phyloP scores from a whole-genome alignment of 371 early-diverging fungal genomes.

The Mucor lusitanicus region DNA sequence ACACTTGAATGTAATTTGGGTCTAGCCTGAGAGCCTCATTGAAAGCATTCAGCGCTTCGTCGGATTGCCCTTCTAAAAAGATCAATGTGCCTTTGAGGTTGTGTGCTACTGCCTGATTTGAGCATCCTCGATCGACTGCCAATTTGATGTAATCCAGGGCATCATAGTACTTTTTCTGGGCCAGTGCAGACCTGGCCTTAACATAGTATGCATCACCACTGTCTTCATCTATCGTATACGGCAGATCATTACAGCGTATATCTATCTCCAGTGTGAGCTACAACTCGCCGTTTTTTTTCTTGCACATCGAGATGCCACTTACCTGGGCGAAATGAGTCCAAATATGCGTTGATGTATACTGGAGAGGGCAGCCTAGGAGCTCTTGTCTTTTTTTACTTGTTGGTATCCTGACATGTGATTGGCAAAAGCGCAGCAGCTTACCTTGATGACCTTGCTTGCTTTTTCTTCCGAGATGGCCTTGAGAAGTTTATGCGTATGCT shows the following conservation, averaged over 20 bases:
- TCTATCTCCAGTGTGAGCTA: neutral
- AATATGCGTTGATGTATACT: conserved; percentile 83
- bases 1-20: conserved; percentile 75
- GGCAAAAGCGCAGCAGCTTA: conserved; percentile 6
- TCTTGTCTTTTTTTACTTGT: conserved; percentile 27
- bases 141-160: conserved; percentile 64
- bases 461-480: conserved; percentile 75
- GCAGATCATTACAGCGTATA: conserved; percentile 14
- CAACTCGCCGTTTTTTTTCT: neutral
- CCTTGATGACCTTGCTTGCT: conserved; percentile 74
- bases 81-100: conserved; percentile 83
- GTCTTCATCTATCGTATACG: conserved; percentile 21
- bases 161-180: conserved; percentile 60
- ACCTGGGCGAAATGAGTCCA: conserved; percentile 82
- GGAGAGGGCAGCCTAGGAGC: conserved; percentile 80
- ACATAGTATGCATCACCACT: conserved; percentile 49
- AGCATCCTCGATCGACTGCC: conserved; percentile 60
- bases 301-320: neutral
- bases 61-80: conserved; percentile 82
- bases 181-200: conserved; percentile 48
- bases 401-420: neutral
- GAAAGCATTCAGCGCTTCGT: conserved; percentile 70
- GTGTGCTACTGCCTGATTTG: conserved; percentile 58
- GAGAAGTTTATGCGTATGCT: conserved; percentile 83
- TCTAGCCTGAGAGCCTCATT: conserved; percentile 77